Percentiles rank a stretch among this genome's conserved stretches.
Evolutionary conservation across 1,139 yeast genomes (phyloP).

Genomic region (Taphrina wiesneri): DNA sequence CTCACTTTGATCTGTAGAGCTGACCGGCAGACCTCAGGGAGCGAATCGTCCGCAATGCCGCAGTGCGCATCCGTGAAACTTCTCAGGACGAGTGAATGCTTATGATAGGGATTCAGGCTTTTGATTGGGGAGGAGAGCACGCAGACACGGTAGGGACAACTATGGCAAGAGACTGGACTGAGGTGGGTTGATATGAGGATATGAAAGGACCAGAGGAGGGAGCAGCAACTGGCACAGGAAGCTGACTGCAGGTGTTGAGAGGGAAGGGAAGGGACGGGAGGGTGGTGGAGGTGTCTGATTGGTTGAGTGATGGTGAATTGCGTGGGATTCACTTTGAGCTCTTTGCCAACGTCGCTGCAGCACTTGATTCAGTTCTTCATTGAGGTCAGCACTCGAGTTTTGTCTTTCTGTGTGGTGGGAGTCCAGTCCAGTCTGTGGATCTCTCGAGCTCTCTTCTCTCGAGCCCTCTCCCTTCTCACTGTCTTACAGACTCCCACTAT

Average conservation of each 20-base stretch:
- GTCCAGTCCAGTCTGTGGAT: no score
- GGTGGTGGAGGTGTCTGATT: not conserved
- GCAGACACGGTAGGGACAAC: no score
- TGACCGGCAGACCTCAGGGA: slow-evolving; percentile 19
- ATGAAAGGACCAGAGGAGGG: not conserved
- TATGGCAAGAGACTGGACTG: no score
- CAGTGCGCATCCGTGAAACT: slow-evolving; percentile 8
- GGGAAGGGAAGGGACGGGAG: not conserved
- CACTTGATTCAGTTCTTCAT: not conserved
- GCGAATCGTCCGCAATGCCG: slow-evolving; percentile 23
- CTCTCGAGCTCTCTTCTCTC: no score
- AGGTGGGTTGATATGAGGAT: no score
- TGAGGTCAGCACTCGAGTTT: no score
- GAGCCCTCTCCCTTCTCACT: no score
- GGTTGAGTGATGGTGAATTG: not conserved
- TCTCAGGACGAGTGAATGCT: not conserved
- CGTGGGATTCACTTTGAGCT: slow-evolving; percentile 11
- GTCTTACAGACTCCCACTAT: no score
- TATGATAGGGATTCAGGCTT: no score
- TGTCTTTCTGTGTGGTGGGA: no score
- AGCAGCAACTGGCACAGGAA: no score
- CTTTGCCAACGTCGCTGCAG: not conserved
- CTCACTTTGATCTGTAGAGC: slow-evolving; percentile 10
- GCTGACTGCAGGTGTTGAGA: not conserved
- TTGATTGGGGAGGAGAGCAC: no score